These are phyloP conservation scores for Sanghuangporus weigelae DNA, from an alignment of 1,284 basidiomycete genomes.

Conservation along the genomic window DNA sequence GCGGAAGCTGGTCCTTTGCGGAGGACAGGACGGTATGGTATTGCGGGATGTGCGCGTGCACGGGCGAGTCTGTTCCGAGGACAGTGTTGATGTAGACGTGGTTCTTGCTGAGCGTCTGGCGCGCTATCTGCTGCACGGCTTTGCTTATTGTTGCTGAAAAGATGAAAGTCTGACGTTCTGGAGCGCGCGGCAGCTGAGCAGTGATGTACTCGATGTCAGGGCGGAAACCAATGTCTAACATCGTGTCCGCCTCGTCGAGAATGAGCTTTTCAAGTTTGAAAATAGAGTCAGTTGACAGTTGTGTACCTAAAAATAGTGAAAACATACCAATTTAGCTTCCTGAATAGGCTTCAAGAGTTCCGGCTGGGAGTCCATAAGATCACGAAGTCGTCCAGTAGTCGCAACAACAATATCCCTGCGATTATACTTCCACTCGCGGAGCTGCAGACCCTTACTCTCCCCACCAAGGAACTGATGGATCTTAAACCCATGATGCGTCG, in stretches of 20 bases:
- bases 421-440: constrained; percentile 60
- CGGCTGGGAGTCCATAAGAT: constrained; percentile 66
- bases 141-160: constrained; percentile 87
- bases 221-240: constrained; percentile 95
- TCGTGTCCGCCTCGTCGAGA: constrained; percentile 93
- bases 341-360: constrained; percentile 49
- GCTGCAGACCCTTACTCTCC: constrained; percentile 57
- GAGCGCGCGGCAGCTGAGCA: constrained; percentile 57
- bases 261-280: constrained; percentile 51
- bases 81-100: constrained; percentile 66
- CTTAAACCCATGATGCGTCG: constrained; percentile 60
- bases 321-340: constrained; percentile 55
- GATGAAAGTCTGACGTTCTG: constrained; percentile 84
- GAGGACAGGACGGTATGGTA: constrained; percentile 72
- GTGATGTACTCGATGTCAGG: constrained; percentile 82
- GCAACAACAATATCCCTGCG: constrained; percentile 87
- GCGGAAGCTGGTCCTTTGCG: constrained; percentile 70
- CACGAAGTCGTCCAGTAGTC: constrained; percentile 87
- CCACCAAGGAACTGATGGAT: constrained; percentile 85
- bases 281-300: constrained; percentile 11
- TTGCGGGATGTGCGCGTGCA: constrained; percentile 81
- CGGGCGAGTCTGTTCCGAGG: constrained; percentile 47
- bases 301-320: not conserved
- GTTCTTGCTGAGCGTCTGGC: constrained; percentile 43
- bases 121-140: constrained; percentile 59